Evolutionary conservation across 2,329 filamentous ascomycete genomes (phyloP).

Genomic region (Pezizomycotina sp.): DNA sequence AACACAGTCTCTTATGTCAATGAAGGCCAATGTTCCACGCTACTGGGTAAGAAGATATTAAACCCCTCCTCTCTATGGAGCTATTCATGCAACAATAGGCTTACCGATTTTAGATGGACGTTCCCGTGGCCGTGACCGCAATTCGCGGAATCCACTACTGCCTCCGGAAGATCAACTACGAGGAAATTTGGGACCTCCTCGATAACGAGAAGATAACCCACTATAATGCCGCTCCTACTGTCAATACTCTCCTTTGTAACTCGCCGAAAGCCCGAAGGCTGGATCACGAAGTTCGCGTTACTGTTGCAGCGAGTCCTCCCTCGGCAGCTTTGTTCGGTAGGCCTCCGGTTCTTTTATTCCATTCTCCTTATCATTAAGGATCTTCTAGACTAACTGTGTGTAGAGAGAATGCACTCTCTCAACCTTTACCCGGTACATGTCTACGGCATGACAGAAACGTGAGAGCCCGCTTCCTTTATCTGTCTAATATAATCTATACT

Average conservation of each 20-base stretch:
- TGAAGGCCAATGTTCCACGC: slow-evolving; percentile 44
- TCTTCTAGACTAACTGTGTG: too few relatives aligned
- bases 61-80: too few relatives aligned
- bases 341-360: too few relatives aligned
- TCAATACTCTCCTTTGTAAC: slow-evolving; percentile 82
- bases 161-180: slow-evolving; percentile 86
- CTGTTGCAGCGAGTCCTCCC: slow-evolving; percentile 81
- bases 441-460: slow-evolving; percentile 52
- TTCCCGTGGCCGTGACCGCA: slow-evolving; percentile 87
- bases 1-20: too few relatives aligned
- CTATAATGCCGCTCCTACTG: slow-evolving; percentile 89
- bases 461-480: too few relatives aligned
- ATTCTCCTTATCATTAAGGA: too few relatives aligned
- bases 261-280: slow-evolving; percentile 57
- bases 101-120: too few relatives aligned
- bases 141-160: slow-evolving; percentile 92
- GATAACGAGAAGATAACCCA: slow-evolving; percentile 81
- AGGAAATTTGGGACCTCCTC: slow-evolving; percentile 74
- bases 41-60: slow-evolving; percentile 33
- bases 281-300: slow-evolving; percentile 58
- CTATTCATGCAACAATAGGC: too few relatives aligned
- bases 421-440: slow-evolving; percentile 87
- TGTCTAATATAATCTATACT: too few relatives aligned
- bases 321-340: slow-evolving; percentile 78
- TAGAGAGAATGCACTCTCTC: slow-evolving; percentile 74